phyloP scores from a whole-genome alignment of 1,284 basidiomycete species.

The Schizopora paradoxa region DNA sequence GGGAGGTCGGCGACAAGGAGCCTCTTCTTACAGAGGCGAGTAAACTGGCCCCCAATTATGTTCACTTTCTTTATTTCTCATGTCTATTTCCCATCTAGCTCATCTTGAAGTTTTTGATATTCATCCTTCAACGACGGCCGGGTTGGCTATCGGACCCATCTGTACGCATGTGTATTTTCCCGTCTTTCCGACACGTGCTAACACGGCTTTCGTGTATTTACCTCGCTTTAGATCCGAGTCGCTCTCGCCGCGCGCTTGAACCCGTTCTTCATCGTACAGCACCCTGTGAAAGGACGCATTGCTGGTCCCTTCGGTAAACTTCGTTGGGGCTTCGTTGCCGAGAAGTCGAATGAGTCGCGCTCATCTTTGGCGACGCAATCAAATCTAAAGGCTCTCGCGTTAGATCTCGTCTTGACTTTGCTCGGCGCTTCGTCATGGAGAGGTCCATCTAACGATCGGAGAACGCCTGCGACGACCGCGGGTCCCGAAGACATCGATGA shows the following conservation, averaged over 20 bases:
- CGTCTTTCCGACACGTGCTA: slow-evolving; percentile 16
- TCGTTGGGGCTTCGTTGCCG: slow-evolving; percentile 5
- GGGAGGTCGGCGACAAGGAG: slow-evolving; percentile 72
- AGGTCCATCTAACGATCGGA: no score
- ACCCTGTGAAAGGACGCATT: slow-evolving; percentile 63
- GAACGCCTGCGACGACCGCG: no score
- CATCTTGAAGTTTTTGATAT: slow-evolving; percentile 46
- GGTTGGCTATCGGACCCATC: slow-evolving; percentile 49
- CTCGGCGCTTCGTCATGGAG: background rate
- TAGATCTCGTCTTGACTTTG: background rate
- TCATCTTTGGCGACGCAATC: background rate
- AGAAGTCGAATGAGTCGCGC: slow-evolving; percentile 10
- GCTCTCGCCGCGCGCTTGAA: slow-evolving; percentile 53
- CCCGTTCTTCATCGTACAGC: slow-evolving; percentile 74
- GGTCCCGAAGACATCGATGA: no score
- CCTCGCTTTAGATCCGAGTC: slow-evolving; percentile 34
- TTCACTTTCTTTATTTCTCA: slow-evolving; percentile 18
- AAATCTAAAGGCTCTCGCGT: background rate
- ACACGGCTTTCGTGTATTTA: slow-evolving; percentile 17
- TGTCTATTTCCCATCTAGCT: slow-evolving; percentile 4
- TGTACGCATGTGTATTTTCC: slow-evolving; percentile 37
- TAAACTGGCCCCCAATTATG: no score
- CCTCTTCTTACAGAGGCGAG: slow-evolving; percentile 52
- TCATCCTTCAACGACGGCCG: slow-evolving; percentile 53
- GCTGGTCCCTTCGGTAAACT: slow-evolving; percentile 66